phyloP scores from a whole-genome alignment of 2,329 filamentous ascomycete species.

The Atkinsonella hypoxylon region DNA sequence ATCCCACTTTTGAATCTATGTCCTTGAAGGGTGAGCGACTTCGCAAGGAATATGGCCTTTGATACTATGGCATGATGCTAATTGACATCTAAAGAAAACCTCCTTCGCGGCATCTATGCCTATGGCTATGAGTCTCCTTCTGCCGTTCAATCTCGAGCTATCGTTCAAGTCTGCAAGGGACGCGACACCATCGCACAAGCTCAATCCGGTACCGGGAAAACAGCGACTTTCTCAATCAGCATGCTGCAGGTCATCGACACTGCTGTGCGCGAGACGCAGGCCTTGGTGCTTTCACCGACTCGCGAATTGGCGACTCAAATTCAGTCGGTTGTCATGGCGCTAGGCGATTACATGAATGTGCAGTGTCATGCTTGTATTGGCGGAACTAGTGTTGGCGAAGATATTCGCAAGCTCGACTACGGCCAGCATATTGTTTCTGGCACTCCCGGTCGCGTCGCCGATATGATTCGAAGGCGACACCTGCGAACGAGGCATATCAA shows the following conservation, averaged over 20 bases:
- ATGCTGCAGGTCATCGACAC: constrained; percentile 95
- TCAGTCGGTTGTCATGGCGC: constrained; percentile 96
- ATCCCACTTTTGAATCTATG: constrained; percentile 92
- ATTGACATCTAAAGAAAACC: constrained; percentile 50
- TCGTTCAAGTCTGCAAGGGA: constrained; percentile 98
- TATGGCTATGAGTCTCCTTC: constrained; percentile 98
- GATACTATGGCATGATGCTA: neutral
- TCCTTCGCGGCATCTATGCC: constrained; percentile 92
- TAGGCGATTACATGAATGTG: constrained; percentile 99
- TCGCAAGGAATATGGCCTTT: neutral
- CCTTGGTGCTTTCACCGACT: constrained; percentile 88
- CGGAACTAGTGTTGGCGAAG: constrained; percentile 93
- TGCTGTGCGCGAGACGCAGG: constrained; percentile 83
- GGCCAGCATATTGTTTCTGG: constrained; percentile 96
- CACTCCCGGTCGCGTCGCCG: constrained; percentile 81
- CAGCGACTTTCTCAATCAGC: constrained; percentile 90
- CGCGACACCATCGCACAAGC: constrained; percentile 98
- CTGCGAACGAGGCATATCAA: constrained; percentile 50
- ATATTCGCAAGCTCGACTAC: constrained; percentile 94
- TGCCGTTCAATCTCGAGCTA: constrained; percentile 92
- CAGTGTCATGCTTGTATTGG: constrained; percentile 98
- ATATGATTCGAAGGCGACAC: constrained; percentile 49
- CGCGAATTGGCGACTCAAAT: constrained; percentile 97
- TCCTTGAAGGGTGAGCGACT: constrained; percentile 61
- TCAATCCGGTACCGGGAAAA: constrained; percentile 94